These are phyloP conservation scores for Rasamsonia emersonii DNA, from an alignment of 2,329 filamentous ascomycete genomes.

Conservation along the genomic window DNA sequence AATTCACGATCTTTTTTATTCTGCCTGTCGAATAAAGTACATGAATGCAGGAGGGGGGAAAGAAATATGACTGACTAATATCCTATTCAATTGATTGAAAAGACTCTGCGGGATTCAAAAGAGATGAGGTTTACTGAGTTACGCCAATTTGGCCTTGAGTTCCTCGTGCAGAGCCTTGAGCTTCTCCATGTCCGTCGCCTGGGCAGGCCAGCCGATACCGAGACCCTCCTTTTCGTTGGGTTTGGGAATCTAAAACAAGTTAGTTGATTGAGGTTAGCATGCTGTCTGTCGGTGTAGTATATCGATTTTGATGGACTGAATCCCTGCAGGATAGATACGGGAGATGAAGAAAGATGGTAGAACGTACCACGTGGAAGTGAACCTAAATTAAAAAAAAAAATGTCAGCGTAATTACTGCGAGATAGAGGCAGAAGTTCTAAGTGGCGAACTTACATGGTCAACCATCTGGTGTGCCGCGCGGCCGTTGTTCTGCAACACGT, in stretches of 20 bases:
- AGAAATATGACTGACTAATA: no score
- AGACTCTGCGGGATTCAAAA: no score
- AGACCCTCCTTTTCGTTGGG: conserved; percentile 76
- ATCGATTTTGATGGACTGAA: not conserved
- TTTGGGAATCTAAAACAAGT: conserved; percentile 70
- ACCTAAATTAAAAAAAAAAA: conserved; percentile 48
- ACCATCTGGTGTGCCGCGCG: conserved; percentile 84
- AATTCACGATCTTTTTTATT: no score
- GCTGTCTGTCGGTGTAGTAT: no score
- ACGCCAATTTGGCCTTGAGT: conserved; percentile 80
- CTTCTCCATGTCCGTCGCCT: conserved; percentile 68
- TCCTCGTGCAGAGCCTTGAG: conserved; percentile 73
- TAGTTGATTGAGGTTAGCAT: conserved; percentile 5
- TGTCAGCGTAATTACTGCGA: no score
- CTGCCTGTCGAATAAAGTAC: no score
- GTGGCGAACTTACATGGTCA: conserved; percentile 60
- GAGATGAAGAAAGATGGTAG: not conserved
- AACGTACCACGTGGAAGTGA: conserved; percentile 81
- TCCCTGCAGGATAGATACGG: not conserved
- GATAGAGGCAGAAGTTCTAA: no score
- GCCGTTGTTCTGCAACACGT: conserved; percentile 95
- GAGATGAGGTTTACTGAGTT: not conserved
- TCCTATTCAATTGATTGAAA: no score
- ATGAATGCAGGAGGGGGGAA: no score
- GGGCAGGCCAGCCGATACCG: conserved; percentile 68